Evolutionary conservation across 2,329 filamentous ascomycete genomes (phyloP).

Genomic region (Trichoderma atroviride): DNA sequence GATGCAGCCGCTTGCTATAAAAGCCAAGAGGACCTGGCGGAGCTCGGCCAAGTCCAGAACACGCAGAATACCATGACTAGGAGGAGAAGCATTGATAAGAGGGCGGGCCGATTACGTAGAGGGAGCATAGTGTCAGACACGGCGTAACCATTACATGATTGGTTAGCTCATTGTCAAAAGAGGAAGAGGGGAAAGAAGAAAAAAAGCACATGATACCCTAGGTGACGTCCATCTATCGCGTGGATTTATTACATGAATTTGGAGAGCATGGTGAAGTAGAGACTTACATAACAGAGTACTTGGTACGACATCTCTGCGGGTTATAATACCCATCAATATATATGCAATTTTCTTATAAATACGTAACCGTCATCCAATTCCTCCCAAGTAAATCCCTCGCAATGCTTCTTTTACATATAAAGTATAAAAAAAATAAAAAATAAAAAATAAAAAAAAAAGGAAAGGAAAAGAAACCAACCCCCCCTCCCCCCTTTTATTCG

Average conservation of each 20-base stretch:
- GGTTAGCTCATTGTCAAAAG: neutral
- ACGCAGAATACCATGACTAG: constrained; percentile 38
- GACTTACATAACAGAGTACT: neutral
- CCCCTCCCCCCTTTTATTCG: constrained; percentile 37
- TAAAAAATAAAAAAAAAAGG: neutral
- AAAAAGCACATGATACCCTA: constrained; percentile 2
- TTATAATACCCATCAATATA: neutral
- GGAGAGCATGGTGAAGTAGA: neutral
- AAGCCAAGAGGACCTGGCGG: constrained; percentile 42
- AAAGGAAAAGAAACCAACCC: too few relatives aligned
- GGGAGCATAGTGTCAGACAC: neutral
- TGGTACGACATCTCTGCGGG: neutral
- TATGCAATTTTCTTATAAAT: neutral
- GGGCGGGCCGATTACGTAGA: constrained; percentile 22
- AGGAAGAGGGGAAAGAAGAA: neutral
- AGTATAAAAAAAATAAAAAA: neutral
- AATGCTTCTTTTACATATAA: neutral
- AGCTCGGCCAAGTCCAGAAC: constrained; percentile 38
- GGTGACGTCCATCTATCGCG: neutral
- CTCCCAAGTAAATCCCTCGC: neutral
- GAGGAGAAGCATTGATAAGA: constrained; percentile 35
- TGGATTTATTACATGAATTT: neutral
- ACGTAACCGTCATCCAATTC: constrained; percentile 1
- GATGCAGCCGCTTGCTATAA: constrained; percentile 36
- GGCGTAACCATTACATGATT: neutral